Percentiles rank a stretch among this genome's conserved stretches.
These are phyloP conservation scores for Cicer cuneatum DNA, from an alignment of 306 rosid species.

Conservation along the genomic window DNA sequence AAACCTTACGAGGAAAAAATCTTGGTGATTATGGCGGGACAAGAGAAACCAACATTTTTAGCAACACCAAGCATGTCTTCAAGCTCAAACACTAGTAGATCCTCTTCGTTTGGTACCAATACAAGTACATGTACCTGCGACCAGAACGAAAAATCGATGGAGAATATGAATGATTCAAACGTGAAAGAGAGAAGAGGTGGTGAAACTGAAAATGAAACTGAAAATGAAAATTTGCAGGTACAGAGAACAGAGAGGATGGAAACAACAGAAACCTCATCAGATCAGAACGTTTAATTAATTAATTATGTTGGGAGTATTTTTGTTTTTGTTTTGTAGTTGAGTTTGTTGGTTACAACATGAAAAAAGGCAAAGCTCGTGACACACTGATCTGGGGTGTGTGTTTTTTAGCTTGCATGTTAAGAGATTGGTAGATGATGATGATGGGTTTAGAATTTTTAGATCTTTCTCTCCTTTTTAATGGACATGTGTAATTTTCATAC, in stretches of 20 bases:
- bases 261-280: conserved; percentile 45
- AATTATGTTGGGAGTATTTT: background rate
- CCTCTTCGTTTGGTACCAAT: conserved; percentile 71
- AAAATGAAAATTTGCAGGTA: background rate
- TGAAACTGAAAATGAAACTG: background rate
- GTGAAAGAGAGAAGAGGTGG: conserved; percentile 37
- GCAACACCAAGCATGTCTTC: conserved; percentile 78
- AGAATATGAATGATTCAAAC: conserved; percentile 31
- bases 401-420: conserved; percentile 39
- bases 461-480: background rate
- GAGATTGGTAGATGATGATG: conserved; percentile 12
- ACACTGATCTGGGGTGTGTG: conserved; percentile 17
- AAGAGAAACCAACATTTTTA: conserved; percentile 80
- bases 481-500: background rate
- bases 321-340: no score
- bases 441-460: background rate
- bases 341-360: no score
- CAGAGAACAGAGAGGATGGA: conserved; percentile 38
- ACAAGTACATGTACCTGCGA: conserved; percentile 54
- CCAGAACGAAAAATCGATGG: conserved; percentile 50
- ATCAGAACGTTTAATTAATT: conserved; percentile 50
- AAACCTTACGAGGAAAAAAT: conserved; percentile 78
- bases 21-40: conserved; percentile 94
- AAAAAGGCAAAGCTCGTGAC: conserved; percentile 24
- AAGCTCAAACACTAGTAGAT: conserved; percentile 45